phyloP scores from a whole-genome alignment of 768 basidiomycete species.

The Lanmaoa pseudosensibilis region DNA sequence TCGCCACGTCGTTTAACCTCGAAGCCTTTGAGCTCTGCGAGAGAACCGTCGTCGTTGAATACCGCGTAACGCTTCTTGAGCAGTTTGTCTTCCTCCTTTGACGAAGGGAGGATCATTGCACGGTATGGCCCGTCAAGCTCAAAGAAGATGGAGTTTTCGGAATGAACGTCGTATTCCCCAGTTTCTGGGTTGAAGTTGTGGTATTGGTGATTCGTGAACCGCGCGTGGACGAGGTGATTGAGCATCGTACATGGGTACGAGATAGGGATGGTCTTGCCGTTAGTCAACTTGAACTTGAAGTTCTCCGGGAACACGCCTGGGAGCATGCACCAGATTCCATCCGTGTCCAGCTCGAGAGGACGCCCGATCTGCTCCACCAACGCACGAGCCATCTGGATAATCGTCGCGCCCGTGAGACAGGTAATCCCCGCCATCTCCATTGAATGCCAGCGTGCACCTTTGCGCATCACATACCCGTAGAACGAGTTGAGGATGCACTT shows the following conservation, averaged over 20 bases:
- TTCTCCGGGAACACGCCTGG: constrained; percentile 97
- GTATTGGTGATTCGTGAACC: constrained; percentile 98
- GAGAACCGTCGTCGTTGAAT: constrained; percentile 94
- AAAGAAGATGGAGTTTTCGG: constrained; percentile 99
- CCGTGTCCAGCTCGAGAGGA: constrained; percentile 95
- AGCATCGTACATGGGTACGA: constrained; percentile 99
- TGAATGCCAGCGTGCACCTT: constrained; percentile 98
- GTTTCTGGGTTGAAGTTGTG: constrained; percentile 86
- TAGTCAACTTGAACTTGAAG: constrained; percentile 89
- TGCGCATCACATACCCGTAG: constrained; percentile 99
- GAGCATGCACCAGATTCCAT: constrained; percentile 99
- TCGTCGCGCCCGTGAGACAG: constrained; percentile 93
- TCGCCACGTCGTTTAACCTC: constrained; percentile 98
- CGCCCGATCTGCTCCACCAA: constrained; percentile 97
- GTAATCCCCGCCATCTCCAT: constrained; percentile 99
- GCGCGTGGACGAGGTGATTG: constrained; percentile 93
- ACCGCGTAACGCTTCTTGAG: constrained; percentile 99
- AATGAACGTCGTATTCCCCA: constrained; percentile 82
- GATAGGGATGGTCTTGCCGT: constrained; percentile 83
- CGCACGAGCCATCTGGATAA: constrained; percentile 98
- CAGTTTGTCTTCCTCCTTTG: constrained; percentile 98
- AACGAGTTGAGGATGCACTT: constrained; percentile 99
- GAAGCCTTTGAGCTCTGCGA: constrained; percentile 99
- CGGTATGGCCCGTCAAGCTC: constrained; percentile 98
- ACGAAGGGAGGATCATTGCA: constrained; percentile 98